Evolutionary conservation across 148 eudicot species (phyloP), one percentile per base, ranked within the genome.

Genomic region (Vaccinium macrocarpon): DNA sequence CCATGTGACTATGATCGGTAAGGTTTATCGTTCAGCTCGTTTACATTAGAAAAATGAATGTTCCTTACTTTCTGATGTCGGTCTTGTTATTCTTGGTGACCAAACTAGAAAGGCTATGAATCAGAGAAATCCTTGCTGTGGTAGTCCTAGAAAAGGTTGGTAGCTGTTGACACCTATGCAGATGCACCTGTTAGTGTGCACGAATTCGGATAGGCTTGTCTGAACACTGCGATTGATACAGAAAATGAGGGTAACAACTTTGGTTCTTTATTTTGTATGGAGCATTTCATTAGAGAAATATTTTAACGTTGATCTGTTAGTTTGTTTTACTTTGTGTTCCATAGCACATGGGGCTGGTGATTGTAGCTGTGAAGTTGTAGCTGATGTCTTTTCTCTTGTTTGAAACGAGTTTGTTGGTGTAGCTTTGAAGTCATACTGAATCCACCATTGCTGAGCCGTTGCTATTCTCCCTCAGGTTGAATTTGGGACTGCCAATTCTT

Each of bases 321-420:
- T 82, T 61, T 70, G 62, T 81, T 87, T 81, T 68, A 85, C 64
- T 80, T 8, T 8, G 78, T 87, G 77, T 81, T 48, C 55, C 42
- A 55, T 82, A 84, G 84, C 87, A 56, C 55, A 79, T 84, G 84
- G 87, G 74, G 66, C 71, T 82, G 78, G 84, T 89, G 89, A 82
- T 53, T 84, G 88, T 87, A 83, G 89, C 89, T 84, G 88, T 38
- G 89, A 87, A 87, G 88, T 77, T 83, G 89, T 79, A n/a, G 85
- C 86, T 64, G 89, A 76, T 79, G 84, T 82, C 74, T 66, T 64
- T 81, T 21, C 48, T 52, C 81, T 87, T 23, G 74, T 25, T 61
- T 78, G 85, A 81, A 74, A 76, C 62, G 27, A 49, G 82, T 57
- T 56, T 27, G 79, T 85, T 82, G 72, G 66, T 76, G 79, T 48